Percentiles rank a stretch among this genome's conserved stretches.
Conservation (phyloP, 148 eudicot species). For the Cornus suecica region DNA sequence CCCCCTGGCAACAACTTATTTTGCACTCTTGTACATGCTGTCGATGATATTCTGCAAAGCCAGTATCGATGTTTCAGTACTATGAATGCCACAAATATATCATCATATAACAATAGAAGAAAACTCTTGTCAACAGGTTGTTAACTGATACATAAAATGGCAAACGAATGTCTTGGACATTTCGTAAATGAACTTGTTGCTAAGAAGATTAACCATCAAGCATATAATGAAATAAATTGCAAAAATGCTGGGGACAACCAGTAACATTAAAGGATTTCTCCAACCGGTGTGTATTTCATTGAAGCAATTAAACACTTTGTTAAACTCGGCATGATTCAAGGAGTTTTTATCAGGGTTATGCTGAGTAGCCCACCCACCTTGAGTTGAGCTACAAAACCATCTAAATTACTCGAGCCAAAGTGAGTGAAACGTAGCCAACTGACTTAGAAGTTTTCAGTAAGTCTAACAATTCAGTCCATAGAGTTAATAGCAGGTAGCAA, state of each 20-base stretch:
- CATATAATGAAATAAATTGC: not conserved
- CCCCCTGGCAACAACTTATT: conserved; percentile 23
- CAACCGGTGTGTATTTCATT: not conserved
- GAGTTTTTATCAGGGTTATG: not conserved
- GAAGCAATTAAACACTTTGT: not conserved
- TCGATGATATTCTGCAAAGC: conserved; percentile 62
- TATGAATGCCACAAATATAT: conserved; percentile 14
- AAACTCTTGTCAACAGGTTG: not conserved
- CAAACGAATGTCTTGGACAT: not conserved
- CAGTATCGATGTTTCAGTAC: conserved; percentile 18
- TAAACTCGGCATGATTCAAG: not conserved
- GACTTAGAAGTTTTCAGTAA: not conserved
- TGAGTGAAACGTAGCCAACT: not conserved
- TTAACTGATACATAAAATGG: not conserved
- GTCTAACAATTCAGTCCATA: not conserved
- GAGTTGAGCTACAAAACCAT: not conserved
- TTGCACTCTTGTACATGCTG: conserved; percentile 58
- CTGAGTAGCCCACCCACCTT: not conserved
- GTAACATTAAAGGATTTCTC: not conserved
- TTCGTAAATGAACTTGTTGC: not conserved
- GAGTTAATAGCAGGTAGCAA: not conserved
- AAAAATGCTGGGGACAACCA: not conserved
- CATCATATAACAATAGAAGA: not conserved
- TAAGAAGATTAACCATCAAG: not conserved
- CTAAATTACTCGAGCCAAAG: no score